These are phyloP conservation scores for Tylopilus subfusipes DNA, from an alignment of 768 basidiomycete genomes.

Conservation along the genomic window DNA sequence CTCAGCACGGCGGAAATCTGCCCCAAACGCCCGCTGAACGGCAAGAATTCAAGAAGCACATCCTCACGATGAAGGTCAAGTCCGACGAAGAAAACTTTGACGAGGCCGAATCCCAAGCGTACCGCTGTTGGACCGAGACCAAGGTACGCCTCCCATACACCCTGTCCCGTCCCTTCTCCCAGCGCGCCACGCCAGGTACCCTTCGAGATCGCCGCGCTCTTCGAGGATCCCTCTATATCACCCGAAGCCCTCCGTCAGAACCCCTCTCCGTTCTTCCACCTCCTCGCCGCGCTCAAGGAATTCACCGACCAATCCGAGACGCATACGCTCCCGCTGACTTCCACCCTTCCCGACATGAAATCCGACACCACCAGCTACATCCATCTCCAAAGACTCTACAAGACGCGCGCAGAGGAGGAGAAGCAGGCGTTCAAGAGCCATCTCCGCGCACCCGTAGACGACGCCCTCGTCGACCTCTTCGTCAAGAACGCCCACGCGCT, in stretches of 20 bases:
- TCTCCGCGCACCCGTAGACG: conserved; percentile 44
- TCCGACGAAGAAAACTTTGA: conserved; percentile 96
- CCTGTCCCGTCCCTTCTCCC: background rate
- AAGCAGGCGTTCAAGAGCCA: conserved; percentile 52
- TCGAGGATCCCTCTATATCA: conserved; percentile 54
- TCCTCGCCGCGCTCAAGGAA: conserved; percentile 66
- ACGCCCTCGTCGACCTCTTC: conserved; percentile 61
- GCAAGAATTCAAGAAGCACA: conserved; percentile 66
- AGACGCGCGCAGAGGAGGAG: conserved; percentile 68
- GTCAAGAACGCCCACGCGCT: conserved; percentile 79
- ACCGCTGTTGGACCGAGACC: conserved; percentile 68
- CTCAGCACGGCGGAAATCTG: conserved; percentile 62
- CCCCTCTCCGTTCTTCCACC: conserved; percentile 72
- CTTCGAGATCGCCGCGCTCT: conserved; percentile 58
- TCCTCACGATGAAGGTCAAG: conserved; percentile 67
- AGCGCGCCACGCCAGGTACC: conserved; percentile 48
- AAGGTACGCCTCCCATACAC: conserved; percentile 29
- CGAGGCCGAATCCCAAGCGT: conserved; percentile 87
- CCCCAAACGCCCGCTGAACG: conserved; percentile 59
- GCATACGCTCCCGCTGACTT: conserved; percentile 75
- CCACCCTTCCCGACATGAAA: conserved; percentile 94
- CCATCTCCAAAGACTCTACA: conserved; percentile 82
- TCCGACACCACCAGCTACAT: conserved; percentile 83
- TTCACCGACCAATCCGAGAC: conserved; percentile 55
- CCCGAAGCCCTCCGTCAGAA: conserved; percentile 37